Base-by-base conservation (phyloP, 2,329 filamentous ascomycete genomes). In the Exophiala viscosa region DNA sequence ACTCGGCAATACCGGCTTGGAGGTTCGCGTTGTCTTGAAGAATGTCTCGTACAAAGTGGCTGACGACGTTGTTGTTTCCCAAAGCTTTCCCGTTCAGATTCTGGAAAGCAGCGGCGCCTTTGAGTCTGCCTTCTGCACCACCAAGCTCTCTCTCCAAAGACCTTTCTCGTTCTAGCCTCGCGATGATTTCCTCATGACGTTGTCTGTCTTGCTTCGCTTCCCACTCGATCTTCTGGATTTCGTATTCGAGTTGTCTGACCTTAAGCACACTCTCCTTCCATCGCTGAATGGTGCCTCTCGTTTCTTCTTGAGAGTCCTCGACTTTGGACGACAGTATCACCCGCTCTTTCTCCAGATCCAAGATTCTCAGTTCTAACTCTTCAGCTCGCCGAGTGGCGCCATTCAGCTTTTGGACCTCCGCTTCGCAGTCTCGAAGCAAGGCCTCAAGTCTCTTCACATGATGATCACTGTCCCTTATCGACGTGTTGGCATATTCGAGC, bases 31-130 rank as follows among this genome's bases (percentile, higher is more conserved):
- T 99, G 69, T 99, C 93, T 64, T 95, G 86, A 14, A 99, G 76
- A 50, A 99, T 88, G 67, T 97, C 93, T 61, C 91, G 90, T 50
- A 99, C 93, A 63, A 99, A 97, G 66, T 95, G 89, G 15, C 89
- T 91, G n/a, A 97, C 89, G 34, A 95, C 89, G 52, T 77, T 84
- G 36, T 87, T 72, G 2, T 42, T 42, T 23, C 83, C 83, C 60
- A 83, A 86, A 23, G 80, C 78, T 13, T 54, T 51, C 2, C 35
- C 47, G 10, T 57, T 52, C 32, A 61, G 52, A 35, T 43, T 45
- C 36, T 60, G 58, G 3, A 61, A 33, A 0, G 86, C 88, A 2
- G 90, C 90, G 10, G 88, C 87, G 8, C 87, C 87, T 70, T 92
- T 93, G 48, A 95, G 76, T 49, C 90, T 81, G 31, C 86, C 87